phyloP scores from a whole-genome alignment of 164 flowering plant genomes.

The Malania oleifera region DNA sequence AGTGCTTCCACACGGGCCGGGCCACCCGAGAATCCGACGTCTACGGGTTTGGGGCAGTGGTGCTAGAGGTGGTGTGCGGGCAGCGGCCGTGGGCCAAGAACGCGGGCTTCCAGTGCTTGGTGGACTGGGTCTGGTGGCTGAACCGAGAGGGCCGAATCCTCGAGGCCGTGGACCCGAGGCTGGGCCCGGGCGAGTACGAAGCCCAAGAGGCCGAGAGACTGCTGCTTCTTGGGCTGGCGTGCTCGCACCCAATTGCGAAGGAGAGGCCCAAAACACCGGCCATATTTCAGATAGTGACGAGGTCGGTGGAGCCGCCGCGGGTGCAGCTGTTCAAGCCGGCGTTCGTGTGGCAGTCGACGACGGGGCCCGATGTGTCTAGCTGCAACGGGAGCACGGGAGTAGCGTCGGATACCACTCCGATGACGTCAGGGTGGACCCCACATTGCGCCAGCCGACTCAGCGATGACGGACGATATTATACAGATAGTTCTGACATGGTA shows the following conservation, averaged over 20 bases:
- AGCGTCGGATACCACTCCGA: too few relatives aligned
- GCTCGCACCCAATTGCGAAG: slow-evolving; percentile 55
- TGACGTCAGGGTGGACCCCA: slow-evolving; percentile 17
- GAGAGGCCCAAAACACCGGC: slow-evolving; percentile 52
- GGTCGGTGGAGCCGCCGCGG: neutral
- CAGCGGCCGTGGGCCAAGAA: slow-evolving; percentile 38
- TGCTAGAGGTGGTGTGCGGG: slow-evolving; percentile 65
- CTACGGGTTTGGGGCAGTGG: slow-evolving; percentile 61
- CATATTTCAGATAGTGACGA: neutral
- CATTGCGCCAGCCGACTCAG: slow-evolving; percentile 12
- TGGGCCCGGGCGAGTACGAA: neutral
- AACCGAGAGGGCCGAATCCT: neutral
- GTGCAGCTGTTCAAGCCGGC: neutral
- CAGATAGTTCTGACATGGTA: too few relatives aligned
- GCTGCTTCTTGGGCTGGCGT: slow-evolving; percentile 58
- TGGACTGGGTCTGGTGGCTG: neutral
- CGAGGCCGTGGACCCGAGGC: neutral
- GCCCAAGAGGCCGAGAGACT: slow-evolving; percentile 39
- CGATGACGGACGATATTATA: neutral
- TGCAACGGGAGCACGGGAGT: too few relatives aligned
- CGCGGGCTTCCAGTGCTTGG: slow-evolving; percentile 12
- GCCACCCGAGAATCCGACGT: slow-evolving; percentile 66
- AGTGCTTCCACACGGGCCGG: slow-evolving; percentile 63
- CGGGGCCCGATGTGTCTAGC: too few relatives aligned
- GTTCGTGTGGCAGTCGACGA: neutral